Evolutionary conservation across 2,329 filamentous ascomycete species (phyloP).

Genomic region (Dothistroma pini): DNA sequence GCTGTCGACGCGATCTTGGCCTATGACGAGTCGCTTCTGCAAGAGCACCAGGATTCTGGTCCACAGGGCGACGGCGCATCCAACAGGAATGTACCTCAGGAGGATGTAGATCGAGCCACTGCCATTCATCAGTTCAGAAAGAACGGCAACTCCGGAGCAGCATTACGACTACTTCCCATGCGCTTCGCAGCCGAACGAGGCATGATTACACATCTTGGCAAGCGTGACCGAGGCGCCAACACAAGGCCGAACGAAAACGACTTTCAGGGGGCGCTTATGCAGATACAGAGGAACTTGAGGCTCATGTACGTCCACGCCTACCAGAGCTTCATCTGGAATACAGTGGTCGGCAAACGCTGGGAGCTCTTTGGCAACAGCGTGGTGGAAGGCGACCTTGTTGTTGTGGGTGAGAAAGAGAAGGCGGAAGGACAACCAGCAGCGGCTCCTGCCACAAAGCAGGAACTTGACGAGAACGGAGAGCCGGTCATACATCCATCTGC

Average conservation of each 20-base stretch:
- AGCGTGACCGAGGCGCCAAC: conserved; percentile 42
- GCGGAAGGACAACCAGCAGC: conserved; percentile 37
- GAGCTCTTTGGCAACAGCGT: conserved; percentile 68
- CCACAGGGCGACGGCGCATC: conserved; percentile 9
- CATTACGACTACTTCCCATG: conserved; percentile 66
- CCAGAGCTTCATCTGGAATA: conserved; percentile 93
- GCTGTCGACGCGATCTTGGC: conserved; percentile 74
- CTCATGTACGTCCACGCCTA: conserved; percentile 98
- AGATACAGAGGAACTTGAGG: conserved; percentile 75
- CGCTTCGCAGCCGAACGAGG: conserved; percentile 77
- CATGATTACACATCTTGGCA: conserved; percentile 71
- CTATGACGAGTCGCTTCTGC: conserved; percentile 63
- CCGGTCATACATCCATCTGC: conserved; percentile 58
- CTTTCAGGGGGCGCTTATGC: conserved; percentile 74
- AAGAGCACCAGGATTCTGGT: conserved; percentile 46
- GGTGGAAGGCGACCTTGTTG: conserved; percentile 79
- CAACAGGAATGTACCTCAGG: conserved; percentile 55
- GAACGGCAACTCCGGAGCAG: conserved; percentile 48
- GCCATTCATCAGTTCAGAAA: conserved; percentile 71
- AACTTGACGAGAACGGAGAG: conserved; percentile 60
- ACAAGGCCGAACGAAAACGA: conserved; percentile 57
- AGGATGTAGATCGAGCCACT: conserved; percentile 74
- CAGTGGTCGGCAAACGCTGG: conserved; percentile 76
- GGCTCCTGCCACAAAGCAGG: conserved; percentile 34
- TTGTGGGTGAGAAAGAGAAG: conserved; percentile 57